phyloP scores from a whole-genome alignment of 1,284 basidiomycete genomes.

The Malassezia globosa region DNA sequence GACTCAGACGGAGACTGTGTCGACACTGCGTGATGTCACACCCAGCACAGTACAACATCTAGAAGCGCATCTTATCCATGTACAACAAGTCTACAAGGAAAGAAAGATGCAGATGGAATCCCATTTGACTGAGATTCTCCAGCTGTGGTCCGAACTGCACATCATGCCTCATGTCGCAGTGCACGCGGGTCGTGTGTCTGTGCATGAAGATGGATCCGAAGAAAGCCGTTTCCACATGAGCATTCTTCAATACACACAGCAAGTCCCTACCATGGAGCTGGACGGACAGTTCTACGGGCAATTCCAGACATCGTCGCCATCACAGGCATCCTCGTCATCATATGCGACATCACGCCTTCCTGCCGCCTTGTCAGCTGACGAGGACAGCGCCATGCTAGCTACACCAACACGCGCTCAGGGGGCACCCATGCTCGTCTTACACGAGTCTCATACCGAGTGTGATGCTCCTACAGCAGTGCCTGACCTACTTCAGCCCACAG shows the following conservation, averaged over 20 bases:
- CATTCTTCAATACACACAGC: slow-evolving; percentile 30
- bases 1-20: background rate
- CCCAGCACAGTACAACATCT: slow-evolving; percentile 19
- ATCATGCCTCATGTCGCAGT: slow-evolving; percentile 23
- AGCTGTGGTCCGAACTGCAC: slow-evolving; percentile 40
- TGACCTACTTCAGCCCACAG: slow-evolving; percentile 18
- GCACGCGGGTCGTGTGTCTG: slow-evolving; percentile 19
- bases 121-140: slow-evolving; percentile 29
- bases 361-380: slow-evolving; percentile 8
- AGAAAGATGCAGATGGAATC: slow-evolving; percentile 27
- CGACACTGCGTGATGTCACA: slow-evolving; percentile 22
- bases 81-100: slow-evolving; percentile 26
- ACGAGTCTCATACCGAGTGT: background rate
- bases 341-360: slow-evolving; percentile 5
- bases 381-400: slow-evolving; percentile 18
- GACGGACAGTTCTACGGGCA: slow-evolving; percentile 25
- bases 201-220: slow-evolving; percentile 13
- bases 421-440: slow-evolving; percentile 16
- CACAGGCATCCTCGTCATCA: background rate
- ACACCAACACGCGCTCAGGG: slow-evolving; percentile 24
- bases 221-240: slow-evolving; percentile 23
- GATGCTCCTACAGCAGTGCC: background rate
- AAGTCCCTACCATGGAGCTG: slow-evolving; percentile 22
- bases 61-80: slow-evolving; percentile 29
- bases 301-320: slow-evolving; percentile 19